phyloP scores from a whole-genome alignment of 1,284 basidiomycete genomes.

The Trametes pubescens region DNA sequence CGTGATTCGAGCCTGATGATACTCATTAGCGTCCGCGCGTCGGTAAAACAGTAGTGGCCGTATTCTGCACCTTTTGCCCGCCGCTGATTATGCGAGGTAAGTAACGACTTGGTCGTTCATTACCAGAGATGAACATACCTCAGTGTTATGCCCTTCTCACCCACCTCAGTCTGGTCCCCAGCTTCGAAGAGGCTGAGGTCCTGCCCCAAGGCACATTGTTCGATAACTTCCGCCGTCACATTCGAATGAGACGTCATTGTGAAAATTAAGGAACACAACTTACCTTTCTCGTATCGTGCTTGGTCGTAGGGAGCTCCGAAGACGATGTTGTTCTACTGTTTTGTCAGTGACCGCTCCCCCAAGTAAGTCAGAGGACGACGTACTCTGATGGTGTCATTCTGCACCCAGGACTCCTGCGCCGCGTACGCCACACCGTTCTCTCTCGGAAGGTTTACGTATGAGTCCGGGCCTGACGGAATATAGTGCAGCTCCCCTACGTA shows the following conservation, averaged over 20 bases:
- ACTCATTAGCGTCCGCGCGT: neutral
- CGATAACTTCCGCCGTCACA: conserved; percentile 49
- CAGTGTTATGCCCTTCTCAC: conserved; percentile 8
- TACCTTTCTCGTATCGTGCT: conserved; percentile 52
- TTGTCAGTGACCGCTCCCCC: neutral
- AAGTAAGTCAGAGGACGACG: neutral
- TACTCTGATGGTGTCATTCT: conserved; percentile 59
- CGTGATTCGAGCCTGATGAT: conserved; percentile 64
- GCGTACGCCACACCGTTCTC: conserved; percentile 75
- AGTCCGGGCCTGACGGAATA: conserved; percentile 56
- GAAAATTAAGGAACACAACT: conserved; percentile 39
- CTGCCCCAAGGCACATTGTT: conserved; percentile 68
- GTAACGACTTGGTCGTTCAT: neutral
- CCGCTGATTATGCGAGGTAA: conserved; percentile 48
- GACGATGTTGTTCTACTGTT: conserved; percentile 50
- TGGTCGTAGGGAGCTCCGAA: conserved; percentile 54
- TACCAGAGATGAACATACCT: neutral
- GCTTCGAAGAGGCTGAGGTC: conserved; percentile 75
- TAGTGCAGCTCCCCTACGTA: conserved; percentile 68
- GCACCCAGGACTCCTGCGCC: conserved; percentile 81
- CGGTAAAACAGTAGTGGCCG: too few species aligned
- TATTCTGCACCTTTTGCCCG: conserved; percentile 56
- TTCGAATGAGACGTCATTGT: conserved; percentile 35
- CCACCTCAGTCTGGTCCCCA: conserved; percentile 53
- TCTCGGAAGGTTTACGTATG: conserved; percentile 74